These are phyloP conservation scores for Apophysomyces variabilis DNA, from an alignment of 371 early-diverging fungal species.

Conservation along the genomic window DNA sequence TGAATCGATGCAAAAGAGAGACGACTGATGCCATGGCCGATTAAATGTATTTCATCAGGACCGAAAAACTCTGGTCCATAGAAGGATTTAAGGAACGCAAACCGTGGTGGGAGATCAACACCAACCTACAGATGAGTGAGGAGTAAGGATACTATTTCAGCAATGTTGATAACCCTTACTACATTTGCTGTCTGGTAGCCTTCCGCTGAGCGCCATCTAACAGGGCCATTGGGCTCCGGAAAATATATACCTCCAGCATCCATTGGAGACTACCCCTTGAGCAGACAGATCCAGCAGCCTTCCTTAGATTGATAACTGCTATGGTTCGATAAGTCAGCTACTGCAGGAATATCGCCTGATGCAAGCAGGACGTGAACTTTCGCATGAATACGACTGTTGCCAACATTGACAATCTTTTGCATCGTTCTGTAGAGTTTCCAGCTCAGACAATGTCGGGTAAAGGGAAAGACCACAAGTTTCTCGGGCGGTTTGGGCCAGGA, in stretches of 20 bases:
- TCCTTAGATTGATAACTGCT: background rate
- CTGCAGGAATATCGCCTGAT: constrained; percentile 8
- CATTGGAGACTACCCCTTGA: background rate
- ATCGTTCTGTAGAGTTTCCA: background rate
- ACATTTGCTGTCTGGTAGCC: too few relatives aligned
- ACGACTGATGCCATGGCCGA: too few relatives aligned
- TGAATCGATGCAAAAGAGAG: too few relatives aligned
- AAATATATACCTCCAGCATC: too few relatives aligned
- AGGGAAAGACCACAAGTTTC: background rate
- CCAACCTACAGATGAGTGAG: too few relatives aligned
- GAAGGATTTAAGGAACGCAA: too few relatives aligned
- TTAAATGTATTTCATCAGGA: too few relatives aligned
- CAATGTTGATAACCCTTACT: too few relatives aligned
- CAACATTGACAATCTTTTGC: background rate
- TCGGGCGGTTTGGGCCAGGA: background rate
- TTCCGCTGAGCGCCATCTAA: too few relatives aligned
- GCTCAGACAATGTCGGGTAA: background rate
- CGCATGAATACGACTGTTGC: background rate
- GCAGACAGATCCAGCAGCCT: background rate
- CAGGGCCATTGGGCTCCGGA: too few relatives aligned
- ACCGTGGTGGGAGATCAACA: background rate
- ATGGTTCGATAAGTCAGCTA: background rate
- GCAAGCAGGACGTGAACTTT: constrained; percentile 2
- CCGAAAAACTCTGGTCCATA: too few relatives aligned
- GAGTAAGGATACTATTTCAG: too few relatives aligned